phyloP scores from a whole-genome alignment of 2,329 filamentous ascomycete genomes.

The Talaromyces piceae region DNA sequence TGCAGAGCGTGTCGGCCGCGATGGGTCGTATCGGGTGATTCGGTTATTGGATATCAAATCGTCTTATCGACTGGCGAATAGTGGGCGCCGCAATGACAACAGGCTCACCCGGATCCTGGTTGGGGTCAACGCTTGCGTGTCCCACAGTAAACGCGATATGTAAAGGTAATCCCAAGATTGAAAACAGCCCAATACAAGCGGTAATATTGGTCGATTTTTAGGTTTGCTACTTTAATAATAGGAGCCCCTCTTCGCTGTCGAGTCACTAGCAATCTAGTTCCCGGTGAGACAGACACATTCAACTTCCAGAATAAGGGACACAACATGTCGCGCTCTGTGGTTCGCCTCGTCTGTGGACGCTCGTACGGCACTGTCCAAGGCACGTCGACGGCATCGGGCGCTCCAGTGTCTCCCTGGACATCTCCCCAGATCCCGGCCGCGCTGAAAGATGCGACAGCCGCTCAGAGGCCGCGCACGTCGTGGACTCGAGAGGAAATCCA shows the following conservation, averaged over 20 bases:
- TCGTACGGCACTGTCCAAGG: conserved; percentile 35
- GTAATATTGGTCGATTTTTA: not conserved
- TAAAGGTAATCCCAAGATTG: not conserved
- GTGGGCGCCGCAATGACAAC: not conserved
- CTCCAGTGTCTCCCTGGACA: conserved; percentile 19
- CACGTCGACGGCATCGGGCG: conserved; percentile 17
- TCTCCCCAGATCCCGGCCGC: conserved; percentile 22
- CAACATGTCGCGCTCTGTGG: conserved; percentile 18
- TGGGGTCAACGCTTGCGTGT: conserved; percentile 36
- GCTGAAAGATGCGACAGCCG: conserved; percentile 29
- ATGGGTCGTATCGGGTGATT: not conserved
- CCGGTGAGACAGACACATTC: not conserved
- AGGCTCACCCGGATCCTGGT: conserved; percentile 13
- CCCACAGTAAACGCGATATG: not conserved
- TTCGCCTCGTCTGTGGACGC: conserved; percentile 21
- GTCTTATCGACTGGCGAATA: not conserved
- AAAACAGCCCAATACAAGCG: not conserved
- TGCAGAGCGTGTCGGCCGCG: too few relatives aligned
- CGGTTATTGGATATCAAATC: not conserved
- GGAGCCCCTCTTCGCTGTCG: not conserved
- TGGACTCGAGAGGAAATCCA: conserved; percentile 79
- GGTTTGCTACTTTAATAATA: not conserved
- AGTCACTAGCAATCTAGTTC: not conserved
- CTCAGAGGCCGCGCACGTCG: conserved; percentile 52
- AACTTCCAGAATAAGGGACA: not conserved